phyloP scores from a whole-genome alignment of 2,329 filamentous ascomycete genomes.

The Fusarium sp. region DNA sequence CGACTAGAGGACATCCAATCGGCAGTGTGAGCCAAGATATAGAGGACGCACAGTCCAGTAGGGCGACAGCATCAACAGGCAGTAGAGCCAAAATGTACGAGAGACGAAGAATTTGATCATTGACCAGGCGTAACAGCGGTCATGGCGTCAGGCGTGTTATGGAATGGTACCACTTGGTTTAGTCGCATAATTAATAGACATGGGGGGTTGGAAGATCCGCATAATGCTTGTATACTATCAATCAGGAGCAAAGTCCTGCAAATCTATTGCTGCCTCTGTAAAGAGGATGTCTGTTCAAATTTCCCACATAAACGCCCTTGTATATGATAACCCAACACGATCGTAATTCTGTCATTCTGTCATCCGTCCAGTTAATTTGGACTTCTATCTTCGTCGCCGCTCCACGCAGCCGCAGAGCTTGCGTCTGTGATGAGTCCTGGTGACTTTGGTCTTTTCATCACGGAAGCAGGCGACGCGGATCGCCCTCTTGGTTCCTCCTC shows the following conservation, averaged over 20 bases:
- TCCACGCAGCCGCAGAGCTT: slow-evolving; percentile 45
- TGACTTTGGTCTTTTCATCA: slow-evolving; percentile 36
- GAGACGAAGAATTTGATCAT: slow-evolving; percentile 43
- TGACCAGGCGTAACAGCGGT: slow-evolving; percentile 38
- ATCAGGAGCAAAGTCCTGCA: slow-evolving; percentile 36
- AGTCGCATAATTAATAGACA: slow-evolving; percentile 38
- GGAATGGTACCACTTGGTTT: slow-evolving; percentile 26
- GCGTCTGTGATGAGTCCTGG: slow-evolving; percentile 46
- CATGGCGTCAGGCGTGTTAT: slow-evolving; percentile 44
- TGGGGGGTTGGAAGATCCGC: slow-evolving; percentile 30
- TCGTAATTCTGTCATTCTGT: background rate
- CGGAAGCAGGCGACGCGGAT: slow-evolving; percentile 24
- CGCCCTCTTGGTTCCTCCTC: slow-evolving; percentile 37
- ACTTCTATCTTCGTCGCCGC: slow-evolving; percentile 24
- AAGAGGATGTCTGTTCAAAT: slow-evolving; percentile 37
- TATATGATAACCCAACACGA: slow-evolving; percentile 23
- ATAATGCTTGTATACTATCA: slow-evolving; percentile 43
- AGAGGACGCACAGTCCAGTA: background rate
- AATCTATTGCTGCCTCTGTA: slow-evolving; percentile 39
- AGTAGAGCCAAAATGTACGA: slow-evolving; percentile 39
- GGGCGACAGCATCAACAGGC: background rate
- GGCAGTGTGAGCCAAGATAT: slow-evolving; percentile 15
- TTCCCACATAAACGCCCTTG: slow-evolving; percentile 37
- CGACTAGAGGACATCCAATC: slow-evolving; percentile 53
- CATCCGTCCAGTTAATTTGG: slow-evolving; percentile 2